Evolutionary conservation across 2,329 filamentous ascomycete species (phyloP).

Genomic region (Arthroderma sp.): DNA sequence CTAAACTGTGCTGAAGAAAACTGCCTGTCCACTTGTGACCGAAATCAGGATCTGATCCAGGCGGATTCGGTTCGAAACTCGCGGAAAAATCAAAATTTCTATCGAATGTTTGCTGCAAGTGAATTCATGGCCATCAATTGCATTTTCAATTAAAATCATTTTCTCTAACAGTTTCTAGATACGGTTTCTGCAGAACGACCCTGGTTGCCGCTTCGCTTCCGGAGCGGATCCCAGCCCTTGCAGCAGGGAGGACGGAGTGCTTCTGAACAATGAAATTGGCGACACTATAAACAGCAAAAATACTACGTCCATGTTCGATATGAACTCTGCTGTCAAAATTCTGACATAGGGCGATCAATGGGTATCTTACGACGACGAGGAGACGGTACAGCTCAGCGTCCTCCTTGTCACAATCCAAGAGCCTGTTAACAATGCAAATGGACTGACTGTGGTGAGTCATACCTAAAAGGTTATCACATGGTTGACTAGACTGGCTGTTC

Average conservation of each 20-base stretch:
- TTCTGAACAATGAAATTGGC: slow-evolving; percentile 3
- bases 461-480: neutral
- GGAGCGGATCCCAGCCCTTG: too few species aligned
- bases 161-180: neutral
- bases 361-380: slow-evolving; percentile 29
- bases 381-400: slow-evolving; percentile 24
- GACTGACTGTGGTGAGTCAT: neutral
- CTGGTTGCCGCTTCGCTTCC: too few species aligned
- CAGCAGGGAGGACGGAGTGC: neutral
- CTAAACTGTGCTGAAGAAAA: slow-evolving; percentile 2
- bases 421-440: neutral
- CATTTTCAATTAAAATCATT: neutral
- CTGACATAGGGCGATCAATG: slow-evolving; percentile 28
- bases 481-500: neutral
- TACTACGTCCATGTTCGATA: slow-evolving; percentile 14
- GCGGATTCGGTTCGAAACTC: slow-evolving; percentile 12
- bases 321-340: slow-evolving; percentile 20
- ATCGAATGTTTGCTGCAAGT: slow-evolving; percentile 21
- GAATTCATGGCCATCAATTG: neutral
- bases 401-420: slow-evolving; percentile 8
- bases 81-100: slow-evolving; percentile 13
- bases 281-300: slow-evolving; percentile 23
- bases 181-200: slow-evolving; percentile 9
- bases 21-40: slow-evolving; percentile 13
- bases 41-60: slow-evolving; percentile 16